Evolutionary conservation across 306 rosid species (phyloP).

Genomic region (Trichosanthes cucumerina): DNA sequence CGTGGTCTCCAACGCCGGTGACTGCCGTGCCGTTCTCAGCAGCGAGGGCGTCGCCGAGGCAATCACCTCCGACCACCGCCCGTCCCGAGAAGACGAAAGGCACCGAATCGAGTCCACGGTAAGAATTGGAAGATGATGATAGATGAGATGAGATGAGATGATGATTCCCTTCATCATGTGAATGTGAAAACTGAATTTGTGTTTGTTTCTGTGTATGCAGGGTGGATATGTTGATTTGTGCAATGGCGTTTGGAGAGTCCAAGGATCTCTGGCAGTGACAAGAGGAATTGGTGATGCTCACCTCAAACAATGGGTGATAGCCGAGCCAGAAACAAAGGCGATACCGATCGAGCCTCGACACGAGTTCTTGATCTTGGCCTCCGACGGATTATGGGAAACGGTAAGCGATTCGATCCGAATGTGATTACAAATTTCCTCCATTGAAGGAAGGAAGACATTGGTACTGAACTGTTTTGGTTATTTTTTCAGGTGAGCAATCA

Average conservation of each 20-base stretch:
- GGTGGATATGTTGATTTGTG: slow-evolving; percentile 92
- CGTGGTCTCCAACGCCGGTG: slow-evolving; percentile 75
- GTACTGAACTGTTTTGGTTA: not conserved
- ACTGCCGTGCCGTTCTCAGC: slow-evolving; percentile 95
- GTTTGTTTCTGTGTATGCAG: slow-evolving; percentile 17
- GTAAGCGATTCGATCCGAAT: slow-evolving; percentile 20
- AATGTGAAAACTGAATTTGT: not conserved
- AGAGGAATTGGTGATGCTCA: slow-evolving; percentile 79
- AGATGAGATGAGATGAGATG: no score
- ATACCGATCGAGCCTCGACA: slow-evolving; percentile 50
- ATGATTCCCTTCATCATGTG: not conserved
- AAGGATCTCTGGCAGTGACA: slow-evolving; percentile 83
- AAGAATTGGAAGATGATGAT: not conserved
- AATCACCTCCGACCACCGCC: slow-evolving; percentile 80
- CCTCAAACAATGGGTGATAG: slow-evolving; percentile 69
- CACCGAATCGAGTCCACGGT: slow-evolving; percentile 67
- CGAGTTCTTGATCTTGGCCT: slow-evolving; percentile 82
- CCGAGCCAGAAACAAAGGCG: slow-evolving; percentile 80
- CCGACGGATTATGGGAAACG: slow-evolving; percentile 98
- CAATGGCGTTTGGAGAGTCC: slow-evolving; percentile 85
- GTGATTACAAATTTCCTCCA: not conserved
- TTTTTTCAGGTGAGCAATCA: slow-evolving; percentile 29
- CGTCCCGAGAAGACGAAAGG: slow-evolving; percentile 74
- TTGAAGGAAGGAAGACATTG: not conserved
- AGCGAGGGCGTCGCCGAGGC: slow-evolving; percentile 66